These are phyloP conservation scores for Plenodomus tracheiphilus DNA, from an alignment of 2,329 filamentous ascomycete genomes.

Conservation along the genomic window DNA sequence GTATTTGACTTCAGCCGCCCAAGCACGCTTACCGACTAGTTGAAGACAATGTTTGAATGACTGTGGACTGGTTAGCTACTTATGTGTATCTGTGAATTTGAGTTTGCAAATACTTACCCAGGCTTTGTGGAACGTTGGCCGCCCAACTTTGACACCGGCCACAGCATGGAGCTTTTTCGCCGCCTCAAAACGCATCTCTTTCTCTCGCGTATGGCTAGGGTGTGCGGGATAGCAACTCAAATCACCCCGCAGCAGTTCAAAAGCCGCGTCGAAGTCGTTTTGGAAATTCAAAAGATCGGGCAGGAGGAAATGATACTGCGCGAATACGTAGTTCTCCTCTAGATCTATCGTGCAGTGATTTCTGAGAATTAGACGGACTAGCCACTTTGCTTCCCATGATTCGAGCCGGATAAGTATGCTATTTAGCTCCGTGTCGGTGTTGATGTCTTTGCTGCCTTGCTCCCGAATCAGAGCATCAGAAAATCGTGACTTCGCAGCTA, in stretches of 20 bases:
- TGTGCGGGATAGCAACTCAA: conserved; percentile 44
- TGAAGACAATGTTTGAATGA: conserved; percentile 73
- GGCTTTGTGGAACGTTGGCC: conserved; percentile 51
- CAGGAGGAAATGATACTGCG: conserved; percentile 68
- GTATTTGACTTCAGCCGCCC: conserved; percentile 80
- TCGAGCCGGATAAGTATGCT: conserved; percentile 49
- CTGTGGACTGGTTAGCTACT: neutral
- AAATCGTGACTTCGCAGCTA: conserved; percentile 71
- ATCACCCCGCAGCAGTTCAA: conserved; percentile 56
- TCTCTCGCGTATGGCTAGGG: conserved; percentile 39
- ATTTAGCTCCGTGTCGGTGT: conserved; percentile 30
- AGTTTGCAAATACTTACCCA: conserved; percentile 9
- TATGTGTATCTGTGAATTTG: neutral
- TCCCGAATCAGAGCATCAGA: conserved; percentile 61
- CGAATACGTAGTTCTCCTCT: conserved; percentile 60
- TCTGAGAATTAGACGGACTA: conserved; percentile 80
- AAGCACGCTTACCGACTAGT: conserved; percentile 61
- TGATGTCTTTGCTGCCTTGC: conserved; percentile 20
- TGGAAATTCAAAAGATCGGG: conserved; percentile 72
- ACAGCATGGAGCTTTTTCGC: conserved; percentile 42
- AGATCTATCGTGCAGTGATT: conserved; percentile 70
- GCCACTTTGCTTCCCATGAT: conserved; percentile 81
- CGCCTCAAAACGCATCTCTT: conserved; percentile 43
- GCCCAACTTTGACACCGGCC: conserved; percentile 52
- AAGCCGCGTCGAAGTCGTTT: conserved; percentile 66